These are phyloP conservation scores for Apiosordaria backusii DNA, from an alignment of 495 filamentous ascomycete species.

Conservation along the genomic window DNA sequence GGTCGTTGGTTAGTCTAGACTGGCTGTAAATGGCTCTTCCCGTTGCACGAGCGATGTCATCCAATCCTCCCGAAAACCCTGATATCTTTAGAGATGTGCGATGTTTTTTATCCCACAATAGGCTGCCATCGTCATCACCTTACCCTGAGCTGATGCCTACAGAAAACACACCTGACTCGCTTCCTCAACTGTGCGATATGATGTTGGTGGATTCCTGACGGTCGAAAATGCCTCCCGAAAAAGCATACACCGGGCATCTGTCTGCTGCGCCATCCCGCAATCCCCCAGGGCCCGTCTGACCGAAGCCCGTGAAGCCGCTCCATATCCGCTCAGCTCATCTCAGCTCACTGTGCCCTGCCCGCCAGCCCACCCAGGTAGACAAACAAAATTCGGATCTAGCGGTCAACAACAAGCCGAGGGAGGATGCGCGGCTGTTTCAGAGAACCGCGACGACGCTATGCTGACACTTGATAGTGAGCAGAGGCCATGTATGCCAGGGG, in stretches of 20 bases:
- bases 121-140: not conserved
- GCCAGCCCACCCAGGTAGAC: not conserved
- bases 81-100: not conserved
- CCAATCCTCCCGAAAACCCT: not conserved
- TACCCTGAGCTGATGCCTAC: not conserved
- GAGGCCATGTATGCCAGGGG: not conserved
- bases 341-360: not conserved
- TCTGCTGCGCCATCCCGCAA: not conserved
- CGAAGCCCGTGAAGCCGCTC: not conserved
- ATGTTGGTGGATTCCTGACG: not conserved
- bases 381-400: conserved; percentile 1
- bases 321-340: not conserved
- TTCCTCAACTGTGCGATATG: not conserved
- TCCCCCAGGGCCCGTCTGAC: not conserved
- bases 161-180: not conserved
- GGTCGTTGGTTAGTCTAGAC: not conserved
- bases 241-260: not conserved
- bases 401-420: not conserved
- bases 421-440: conserved; percentile 3
- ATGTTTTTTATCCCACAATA: not conserved
- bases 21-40: not conserved
- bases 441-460: not conserved
- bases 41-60: not conserved
- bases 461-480: not conserved
- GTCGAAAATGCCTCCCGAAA: not conserved